Conservation (phyloP, 164 flowering plant genomes). For the Chloranthus sessilifolius region DNA sequence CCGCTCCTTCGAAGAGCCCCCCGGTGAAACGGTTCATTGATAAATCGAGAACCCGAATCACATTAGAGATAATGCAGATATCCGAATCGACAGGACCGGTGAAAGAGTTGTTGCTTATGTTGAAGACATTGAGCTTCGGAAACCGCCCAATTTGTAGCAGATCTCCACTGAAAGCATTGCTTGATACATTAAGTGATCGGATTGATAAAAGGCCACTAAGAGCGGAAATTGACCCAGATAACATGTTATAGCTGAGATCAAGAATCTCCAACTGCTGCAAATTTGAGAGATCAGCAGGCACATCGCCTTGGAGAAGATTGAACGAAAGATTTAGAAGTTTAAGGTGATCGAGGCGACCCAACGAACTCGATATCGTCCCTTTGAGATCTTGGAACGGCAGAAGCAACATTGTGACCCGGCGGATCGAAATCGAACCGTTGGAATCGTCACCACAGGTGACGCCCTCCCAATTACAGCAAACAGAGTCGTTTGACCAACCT, state of each 20-base stretch:
- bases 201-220: slow-evolving; percentile 39
- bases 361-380: slow-evolving; percentile 45
- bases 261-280: slow-evolving; percentile 53
- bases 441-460: slow-evolving; percentile 38
- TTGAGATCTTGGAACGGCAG: slow-evolving; percentile 41
- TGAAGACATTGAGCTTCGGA: slow-evolving; percentile 40
- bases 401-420: slow-evolving; percentile 42
- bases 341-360: slow-evolving; percentile 47
- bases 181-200: slow-evolving; percentile 45
- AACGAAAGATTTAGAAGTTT: slow-evolving; percentile 58
- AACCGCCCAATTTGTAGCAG: slow-evolving; percentile 28
- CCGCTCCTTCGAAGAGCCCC: slow-evolving; percentile 31
- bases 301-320: slow-evolving; percentile 47
- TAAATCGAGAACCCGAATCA: slow-evolving; percentile 49
- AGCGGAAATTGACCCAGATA: slow-evolving; percentile 38
- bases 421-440: slow-evolving; percentile 13
- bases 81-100: slow-evolving; percentile 35
- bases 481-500: slow-evolving; percentile 35
- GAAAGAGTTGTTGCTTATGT: slow-evolving; percentile 65
- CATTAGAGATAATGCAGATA: slow-evolving; percentile 39
- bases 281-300: slow-evolving; percentile 51
- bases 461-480: slow-evolving; percentile 85
- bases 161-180: slow-evolving; percentile 53
- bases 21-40: slow-evolving; percentile 59
- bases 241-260: slow-evolving; percentile 65